A percentile compares a stretch with the other conserved stretches of the same genome.
Evolutionary conservation across 164 flowering plant species (phyloP).

Genomic region (Litsea cubeba): DNA sequence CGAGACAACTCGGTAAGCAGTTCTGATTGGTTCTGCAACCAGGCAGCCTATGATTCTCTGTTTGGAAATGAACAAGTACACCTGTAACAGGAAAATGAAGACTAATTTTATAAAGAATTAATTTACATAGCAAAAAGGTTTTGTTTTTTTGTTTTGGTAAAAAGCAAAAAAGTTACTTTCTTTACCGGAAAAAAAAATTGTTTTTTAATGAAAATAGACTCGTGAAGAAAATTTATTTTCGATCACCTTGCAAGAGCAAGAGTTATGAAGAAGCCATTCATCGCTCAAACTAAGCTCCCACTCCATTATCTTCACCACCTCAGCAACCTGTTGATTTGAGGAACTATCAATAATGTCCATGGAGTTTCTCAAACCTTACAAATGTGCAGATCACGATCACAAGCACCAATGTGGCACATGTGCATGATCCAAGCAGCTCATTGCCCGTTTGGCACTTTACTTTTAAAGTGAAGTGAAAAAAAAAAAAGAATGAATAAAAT

Average conservation of each 20-base stretch:
- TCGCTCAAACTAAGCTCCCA: slow-evolving; percentile 51
- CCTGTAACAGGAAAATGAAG: slow-evolving; percentile 35
- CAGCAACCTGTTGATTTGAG: slow-evolving; percentile 48
- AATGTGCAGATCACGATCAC: background rate
- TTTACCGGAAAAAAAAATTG: background rate
- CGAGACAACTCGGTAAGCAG: slow-evolving; percentile 50
- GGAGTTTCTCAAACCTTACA: background rate
- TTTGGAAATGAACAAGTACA: slow-evolving; percentile 57
- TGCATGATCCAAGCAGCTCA: background rate
- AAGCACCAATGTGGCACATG: background rate
- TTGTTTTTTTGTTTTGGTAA: too few relatives aligned
- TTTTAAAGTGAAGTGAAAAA: too few relatives aligned
- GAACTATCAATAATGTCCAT: background rate
- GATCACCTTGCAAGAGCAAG: slow-evolving; percentile 59
- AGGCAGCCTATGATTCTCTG: slow-evolving; percentile 71
- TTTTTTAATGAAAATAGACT: background rate
- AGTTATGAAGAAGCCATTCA: slow-evolving; percentile 60
- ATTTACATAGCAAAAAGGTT: too few relatives aligned
- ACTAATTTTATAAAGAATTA: too few relatives aligned
- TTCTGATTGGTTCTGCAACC: slow-evolving; percentile 63
- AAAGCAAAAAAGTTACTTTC: too few relatives aligned
- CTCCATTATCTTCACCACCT: slow-evolving; percentile 71
- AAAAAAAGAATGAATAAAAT: too few relatives aligned
- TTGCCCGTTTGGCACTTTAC: too few relatives aligned
- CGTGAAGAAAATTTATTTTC: background rate